These are phyloP conservation scores for Globisporangium canariense DNA, from an alignment of 352 stramenopile species.

Conservation along the genomic window DNA sequence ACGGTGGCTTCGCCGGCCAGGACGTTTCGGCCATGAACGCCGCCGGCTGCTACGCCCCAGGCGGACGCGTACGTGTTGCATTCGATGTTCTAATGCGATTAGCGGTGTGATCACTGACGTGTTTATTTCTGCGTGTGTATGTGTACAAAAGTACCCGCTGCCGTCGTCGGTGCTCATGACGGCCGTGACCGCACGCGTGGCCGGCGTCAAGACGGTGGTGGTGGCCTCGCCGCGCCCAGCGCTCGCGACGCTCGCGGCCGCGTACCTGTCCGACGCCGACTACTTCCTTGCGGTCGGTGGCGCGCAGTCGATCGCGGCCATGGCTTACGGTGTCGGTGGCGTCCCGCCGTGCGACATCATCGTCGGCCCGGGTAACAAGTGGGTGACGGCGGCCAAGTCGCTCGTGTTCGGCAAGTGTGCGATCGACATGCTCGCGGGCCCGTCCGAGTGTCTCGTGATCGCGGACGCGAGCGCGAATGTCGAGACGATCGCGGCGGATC, in stretches of 20 bases:
- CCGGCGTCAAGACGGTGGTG: slow-evolving; percentile 93
- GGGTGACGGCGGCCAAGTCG: slow-evolving; percentile 98
- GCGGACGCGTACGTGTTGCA: slow-evolving; percentile 71
- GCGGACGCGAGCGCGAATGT: slow-evolving; percentile 88
- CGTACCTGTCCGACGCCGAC: slow-evolving; percentile 92
- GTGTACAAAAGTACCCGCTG: slow-evolving; percentile 85
- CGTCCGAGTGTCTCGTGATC: slow-evolving; percentile 98
- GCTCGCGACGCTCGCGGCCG: slow-evolving; percentile 92
- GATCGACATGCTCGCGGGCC: slow-evolving; percentile 99
- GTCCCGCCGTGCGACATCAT: slow-evolving; percentile 97
- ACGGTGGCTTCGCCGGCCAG: slow-evolving; percentile 94
- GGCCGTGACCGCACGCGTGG: slow-evolving; percentile 91
- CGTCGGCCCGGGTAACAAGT: slow-evolving; percentile 98
- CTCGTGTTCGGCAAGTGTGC: slow-evolving; percentile 96
- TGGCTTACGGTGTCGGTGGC: slow-evolving; percentile 94
- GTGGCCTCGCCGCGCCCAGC: slow-evolving; percentile 93
- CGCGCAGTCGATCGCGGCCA: slow-evolving; percentile 91
- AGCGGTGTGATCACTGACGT: slow-evolving; percentile 3
- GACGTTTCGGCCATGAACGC: slow-evolving; percentile 71
- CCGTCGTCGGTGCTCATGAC: slow-evolving; percentile 99
- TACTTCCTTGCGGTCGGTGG: slow-evolving; percentile 77
- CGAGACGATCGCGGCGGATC: slow-evolving; percentile 68
- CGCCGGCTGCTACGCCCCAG: slow-evolving; percentile 97
- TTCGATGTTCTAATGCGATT: not conserved
- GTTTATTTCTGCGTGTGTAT: slow-evolving; percentile 5